A percentile compares a stretch with the other conserved stretches of the same genome.
Conservation (phyloP, 2,329 filamentous ascomycete genomes). For the Pseudocercospora crystallina region DNA sequence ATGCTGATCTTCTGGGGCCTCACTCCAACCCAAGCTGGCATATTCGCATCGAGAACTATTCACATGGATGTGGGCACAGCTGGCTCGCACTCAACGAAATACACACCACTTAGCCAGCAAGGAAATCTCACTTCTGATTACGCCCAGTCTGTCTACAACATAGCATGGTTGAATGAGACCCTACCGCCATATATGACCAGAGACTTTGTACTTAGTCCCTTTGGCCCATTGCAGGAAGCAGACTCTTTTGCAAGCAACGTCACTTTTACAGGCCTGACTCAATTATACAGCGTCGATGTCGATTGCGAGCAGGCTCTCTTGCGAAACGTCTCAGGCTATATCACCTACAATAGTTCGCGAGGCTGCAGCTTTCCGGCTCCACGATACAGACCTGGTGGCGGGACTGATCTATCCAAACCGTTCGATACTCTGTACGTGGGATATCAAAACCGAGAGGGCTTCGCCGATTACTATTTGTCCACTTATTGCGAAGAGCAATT, state of each 20-base stretch:
- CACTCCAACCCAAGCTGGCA: slow-evolving; percentile 57
- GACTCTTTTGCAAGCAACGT: slow-evolving; percentile 1
- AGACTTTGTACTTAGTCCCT: slow-evolving; percentile 47
- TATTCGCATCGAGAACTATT: slow-evolving; percentile 44
- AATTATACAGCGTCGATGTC: slow-evolving; percentile 36
- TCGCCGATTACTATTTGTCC: slow-evolving; percentile 35
- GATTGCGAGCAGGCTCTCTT: slow-evolving; percentile 31
- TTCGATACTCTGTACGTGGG: slow-evolving; percentile 45
- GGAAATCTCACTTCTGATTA: slow-evolving; percentile 38
- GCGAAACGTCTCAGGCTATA: slow-evolving; percentile 1
- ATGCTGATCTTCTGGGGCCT: slow-evolving; percentile 57
- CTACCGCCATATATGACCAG: slow-evolving; percentile 47
- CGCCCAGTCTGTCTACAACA: slow-evolving; percentile 48
- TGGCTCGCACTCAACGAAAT: slow-evolving; percentile 20
- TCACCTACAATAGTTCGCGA: slow-evolving; percentile 23
- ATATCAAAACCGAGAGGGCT: slow-evolving; percentile 38
- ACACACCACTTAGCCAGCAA: slow-evolving; percentile 35
- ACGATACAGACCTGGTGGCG: slow-evolving; percentile 39
- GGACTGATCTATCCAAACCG: slow-evolving; percentile 27
- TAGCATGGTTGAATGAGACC: slow-evolving; percentile 48
- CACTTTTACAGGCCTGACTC: slow-evolving; percentile 32
- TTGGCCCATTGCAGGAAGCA: slow-evolving; percentile 28
- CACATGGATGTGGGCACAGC: neutral
- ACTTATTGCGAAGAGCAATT: slow-evolving; percentile 33
- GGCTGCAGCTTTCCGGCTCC: slow-evolving; percentile 28